These are phyloP conservation scores for Yamadazyma siamensis DNA, from an alignment of 1,139 yeast genomes.

Conservation along the genomic window DNA sequence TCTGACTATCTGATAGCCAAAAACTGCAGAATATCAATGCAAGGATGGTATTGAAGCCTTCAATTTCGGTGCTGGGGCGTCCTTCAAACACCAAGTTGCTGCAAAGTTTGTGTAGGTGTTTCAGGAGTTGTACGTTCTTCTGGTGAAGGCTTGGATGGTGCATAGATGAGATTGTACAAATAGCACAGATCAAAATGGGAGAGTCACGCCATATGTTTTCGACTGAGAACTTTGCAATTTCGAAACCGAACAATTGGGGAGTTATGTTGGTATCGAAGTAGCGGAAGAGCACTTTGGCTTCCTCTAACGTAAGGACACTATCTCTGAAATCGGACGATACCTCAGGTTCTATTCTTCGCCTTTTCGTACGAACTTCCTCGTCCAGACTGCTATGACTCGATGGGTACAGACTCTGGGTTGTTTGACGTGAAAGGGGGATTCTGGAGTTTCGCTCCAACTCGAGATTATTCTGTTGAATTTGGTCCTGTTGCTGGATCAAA, in stretches of 20 bases:
- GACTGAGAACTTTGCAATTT: conserved; percentile 48
- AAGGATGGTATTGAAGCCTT: conserved; percentile 57
- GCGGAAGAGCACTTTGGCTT: conserved; percentile 49
- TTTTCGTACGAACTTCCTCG: conserved; percentile 5
- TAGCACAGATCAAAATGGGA: conserved; percentile 59
- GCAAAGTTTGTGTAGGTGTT: conserved; percentile 44
- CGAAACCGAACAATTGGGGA: conserved; percentile 67
- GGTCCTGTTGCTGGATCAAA: conserved; percentile 22
- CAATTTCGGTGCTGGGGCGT: conserved; percentile 40
- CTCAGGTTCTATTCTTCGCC: conserved; percentile 3
- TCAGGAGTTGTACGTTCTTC: conserved; percentile 37
- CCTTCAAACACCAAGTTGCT: conserved; percentile 43
- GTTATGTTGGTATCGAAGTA: conserved; percentile 57
- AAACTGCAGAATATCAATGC: conserved; percentile 66
- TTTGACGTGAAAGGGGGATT: no score
- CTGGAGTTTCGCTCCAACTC: background rate
- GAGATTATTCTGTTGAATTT: conserved; percentile 6
- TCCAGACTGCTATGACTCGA: no score
- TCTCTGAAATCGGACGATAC: conserved; percentile 34
- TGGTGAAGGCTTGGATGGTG: conserved; percentile 50
- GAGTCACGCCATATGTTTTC: conserved; percentile 53
- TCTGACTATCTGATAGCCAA: conserved; percentile 64
- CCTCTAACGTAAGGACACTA: conserved; percentile 30
- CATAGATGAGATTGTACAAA: conserved; percentile 60
- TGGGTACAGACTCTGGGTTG: no score